phyloP scores from a whole-genome alignment of 1,284 basidiomycete genomes.

The Coniferiporia sulphurascens region DNA sequence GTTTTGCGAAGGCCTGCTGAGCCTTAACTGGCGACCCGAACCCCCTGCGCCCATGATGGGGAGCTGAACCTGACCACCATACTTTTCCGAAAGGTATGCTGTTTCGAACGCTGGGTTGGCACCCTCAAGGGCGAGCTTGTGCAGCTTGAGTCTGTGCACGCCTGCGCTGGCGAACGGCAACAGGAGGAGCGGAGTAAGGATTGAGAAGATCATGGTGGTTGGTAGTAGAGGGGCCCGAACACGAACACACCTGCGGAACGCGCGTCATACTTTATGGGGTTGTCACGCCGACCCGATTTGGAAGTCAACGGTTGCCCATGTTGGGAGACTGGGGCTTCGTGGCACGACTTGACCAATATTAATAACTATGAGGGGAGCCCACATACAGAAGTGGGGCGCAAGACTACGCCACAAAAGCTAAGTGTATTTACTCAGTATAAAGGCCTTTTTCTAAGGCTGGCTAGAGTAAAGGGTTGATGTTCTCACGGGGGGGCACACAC shows the following conservation, averaged over 20 bases:
- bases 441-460: no score
- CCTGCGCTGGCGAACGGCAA: constrained; percentile 67
- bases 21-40: constrained; percentile 57
- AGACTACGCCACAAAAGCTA: no score
- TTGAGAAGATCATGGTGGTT: constrained; percentile 63
- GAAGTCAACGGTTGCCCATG: neutral
- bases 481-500: no score
- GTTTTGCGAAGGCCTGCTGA: constrained; percentile 33
- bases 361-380: no score
- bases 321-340: neutral
- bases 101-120: constrained; percentile 69
- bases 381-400: no score
- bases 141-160: constrained; percentile 81
- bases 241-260: neutral
- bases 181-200: constrained; percentile 52
- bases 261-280: constrained; percentile 8
- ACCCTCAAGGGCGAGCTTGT: constrained; percentile 66
- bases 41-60: constrained; percentile 74
- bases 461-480: no score
- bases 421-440: no score
- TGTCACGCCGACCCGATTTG: neutral
- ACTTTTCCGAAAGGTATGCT: constrained; percentile 85
- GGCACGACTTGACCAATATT: neutral
- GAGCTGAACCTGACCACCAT: constrained; percentile 58
- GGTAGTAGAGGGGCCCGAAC: constrained; percentile 29